Percentiles rank a stretch among this genome's conserved stretches.
phyloP scores from a whole-genome alignment of 495 filamentous ascomycete genomes.

The Tirmania nivea region DNA sequence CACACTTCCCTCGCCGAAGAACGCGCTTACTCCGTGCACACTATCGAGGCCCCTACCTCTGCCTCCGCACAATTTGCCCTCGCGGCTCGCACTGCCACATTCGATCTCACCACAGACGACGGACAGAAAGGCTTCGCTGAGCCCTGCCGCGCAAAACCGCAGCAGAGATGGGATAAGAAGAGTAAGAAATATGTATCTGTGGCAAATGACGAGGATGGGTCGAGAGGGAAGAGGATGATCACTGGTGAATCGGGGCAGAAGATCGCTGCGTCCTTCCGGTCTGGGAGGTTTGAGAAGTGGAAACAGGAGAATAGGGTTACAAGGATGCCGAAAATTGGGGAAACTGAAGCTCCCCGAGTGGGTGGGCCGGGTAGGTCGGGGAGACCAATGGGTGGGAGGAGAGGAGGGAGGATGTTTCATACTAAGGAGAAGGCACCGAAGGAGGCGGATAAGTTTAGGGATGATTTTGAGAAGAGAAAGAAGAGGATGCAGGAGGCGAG shows the following conservation, averaged over 20 bases:
- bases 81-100: conserved; percentile 57
- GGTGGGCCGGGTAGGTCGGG: conserved; percentile 18
- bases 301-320: conserved; percentile 61
- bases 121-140: conserved; percentile 52
- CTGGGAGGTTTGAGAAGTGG: conserved; percentile 84
- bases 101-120: conserved; percentile 80
- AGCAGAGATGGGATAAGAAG: conserved; percentile 90
- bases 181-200: conserved; percentile 79
- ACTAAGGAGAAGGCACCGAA: conserved; percentile 70
- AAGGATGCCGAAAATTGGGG: conserved; percentile 56
- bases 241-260: conserved; percentile 83
- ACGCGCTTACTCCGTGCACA: conserved; percentile 57
- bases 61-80: conserved; percentile 42
- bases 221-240: conserved; percentile 61
- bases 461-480: conserved; percentile 77
- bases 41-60: conserved; percentile 40
- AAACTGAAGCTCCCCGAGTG: conserved; percentile 34
- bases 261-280: conserved; percentile 80
- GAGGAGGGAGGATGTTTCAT: conserved; percentile 34
- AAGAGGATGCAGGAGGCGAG: conserved; percentile 71
- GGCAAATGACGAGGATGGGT: conserved; percentile 86
- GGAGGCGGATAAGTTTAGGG: conserved; percentile 68
- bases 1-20: conserved; percentile 56
- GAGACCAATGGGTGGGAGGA: conserved; percentile 24
- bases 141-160: conserved; percentile 31